These are phyloP conservation scores for Starmerella apicola DNA, from an alignment of 805 yeast genomes.

Conservation along the genomic window DNA sequence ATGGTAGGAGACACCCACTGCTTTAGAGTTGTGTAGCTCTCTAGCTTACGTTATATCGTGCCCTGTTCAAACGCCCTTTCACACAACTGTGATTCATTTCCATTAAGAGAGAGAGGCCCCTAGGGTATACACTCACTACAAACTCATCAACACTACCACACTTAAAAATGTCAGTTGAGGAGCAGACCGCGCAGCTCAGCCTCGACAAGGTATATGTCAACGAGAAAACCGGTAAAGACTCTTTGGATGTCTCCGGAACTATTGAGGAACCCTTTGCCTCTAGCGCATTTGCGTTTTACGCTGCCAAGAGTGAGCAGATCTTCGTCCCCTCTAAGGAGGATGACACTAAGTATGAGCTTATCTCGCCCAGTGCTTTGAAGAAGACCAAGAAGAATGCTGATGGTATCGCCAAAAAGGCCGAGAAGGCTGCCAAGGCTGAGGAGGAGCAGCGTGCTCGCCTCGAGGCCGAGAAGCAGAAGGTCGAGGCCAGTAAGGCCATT, in stretches of 20 bases:
- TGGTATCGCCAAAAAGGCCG: slow-evolving; percentile 70
- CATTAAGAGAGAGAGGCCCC: no score
- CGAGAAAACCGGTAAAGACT: slow-evolving; percentile 39
- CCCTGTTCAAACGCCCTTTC: not conserved
- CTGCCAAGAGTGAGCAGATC: slow-evolving; percentile 36
- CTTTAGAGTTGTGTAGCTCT: no score
- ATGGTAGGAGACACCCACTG: no score
- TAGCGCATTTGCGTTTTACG: slow-evolving; percentile 67
- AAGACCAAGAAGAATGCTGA: slow-evolving; percentile 95
- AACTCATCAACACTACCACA: no score
- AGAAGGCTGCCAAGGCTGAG: slow-evolving; percentile 46
- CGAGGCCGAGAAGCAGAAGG: slow-evolving; percentile 56
- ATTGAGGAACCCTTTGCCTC: slow-evolving; percentile 62
- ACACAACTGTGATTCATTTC: not conserved
- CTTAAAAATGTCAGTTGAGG: slow-evolving; percentile 14
- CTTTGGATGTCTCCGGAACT: slow-evolving; percentile 44
- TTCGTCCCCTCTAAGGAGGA: slow-evolving; percentile 42
- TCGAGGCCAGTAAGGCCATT: slow-evolving; percentile 70
- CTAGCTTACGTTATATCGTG: no score
- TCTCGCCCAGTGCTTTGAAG: slow-evolving; percentile 81
- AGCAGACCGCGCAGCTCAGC: slow-evolving; percentile 16
- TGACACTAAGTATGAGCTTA: slow-evolving; percentile 43
- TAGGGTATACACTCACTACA: no score
- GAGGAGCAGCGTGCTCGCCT: slow-evolving; percentile 40
- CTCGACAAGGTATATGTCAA: slow-evolving; percentile 43